Evolutionary conservation across 495 filamentous ascomycete species (phyloP).

Genomic region (Cetradonia linearis): DNA sequence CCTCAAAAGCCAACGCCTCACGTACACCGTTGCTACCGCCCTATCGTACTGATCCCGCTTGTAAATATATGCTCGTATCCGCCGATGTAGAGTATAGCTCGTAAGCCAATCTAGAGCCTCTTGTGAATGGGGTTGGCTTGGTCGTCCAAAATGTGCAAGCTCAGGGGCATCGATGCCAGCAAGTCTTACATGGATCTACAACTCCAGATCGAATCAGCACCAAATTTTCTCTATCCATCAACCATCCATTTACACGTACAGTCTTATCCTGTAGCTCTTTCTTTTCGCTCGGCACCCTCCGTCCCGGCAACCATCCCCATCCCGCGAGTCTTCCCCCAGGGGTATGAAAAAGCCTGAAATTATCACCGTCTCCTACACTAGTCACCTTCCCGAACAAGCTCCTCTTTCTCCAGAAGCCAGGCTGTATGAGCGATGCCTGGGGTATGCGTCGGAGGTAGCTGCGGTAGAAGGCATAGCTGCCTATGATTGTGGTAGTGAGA

Average conservation of each 20-base stretch:
- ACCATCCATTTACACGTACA: slow-evolving; percentile 37
- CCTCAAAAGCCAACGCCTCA: slow-evolving; percentile 49
- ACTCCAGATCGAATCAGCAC: slow-evolving; percentile 4
- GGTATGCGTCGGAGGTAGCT: slow-evolving; percentile 75
- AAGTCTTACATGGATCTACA: slow-evolving; percentile 66
- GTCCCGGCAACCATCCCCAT: slow-evolving; percentile 80
- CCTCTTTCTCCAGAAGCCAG: slow-evolving; percentile 50
- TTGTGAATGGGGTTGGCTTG: slow-evolving; percentile 69
- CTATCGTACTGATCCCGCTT: slow-evolving; percentile 85
- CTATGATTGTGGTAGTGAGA: slow-evolving; percentile 56
- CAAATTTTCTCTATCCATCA: neutral
- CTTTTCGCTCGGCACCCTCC: slow-evolving; percentile 57
- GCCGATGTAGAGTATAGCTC: slow-evolving; percentile 57
- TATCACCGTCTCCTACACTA: slow-evolving; percentile 91
- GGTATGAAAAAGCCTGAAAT: slow-evolving; percentile 87
- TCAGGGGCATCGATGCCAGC: slow-evolving; percentile 93
- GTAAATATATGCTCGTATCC: slow-evolving; percentile 70
- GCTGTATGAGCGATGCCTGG: slow-evolving; percentile 57
- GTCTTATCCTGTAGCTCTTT: slow-evolving; percentile 65
- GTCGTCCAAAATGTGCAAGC: slow-evolving; percentile 78
- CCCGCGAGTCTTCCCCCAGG: slow-evolving; percentile 77
- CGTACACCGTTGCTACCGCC: slow-evolving; percentile 74
- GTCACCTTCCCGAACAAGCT: slow-evolving; percentile 78
- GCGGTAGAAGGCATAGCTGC: slow-evolving; percentile 40
- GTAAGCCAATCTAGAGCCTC: slow-evolving; percentile 75